These are phyloP conservation scores for Penicillium sp. DNA, from an alignment of 2,329 filamentous ascomycete species.

Conservation along the genomic window DNA sequence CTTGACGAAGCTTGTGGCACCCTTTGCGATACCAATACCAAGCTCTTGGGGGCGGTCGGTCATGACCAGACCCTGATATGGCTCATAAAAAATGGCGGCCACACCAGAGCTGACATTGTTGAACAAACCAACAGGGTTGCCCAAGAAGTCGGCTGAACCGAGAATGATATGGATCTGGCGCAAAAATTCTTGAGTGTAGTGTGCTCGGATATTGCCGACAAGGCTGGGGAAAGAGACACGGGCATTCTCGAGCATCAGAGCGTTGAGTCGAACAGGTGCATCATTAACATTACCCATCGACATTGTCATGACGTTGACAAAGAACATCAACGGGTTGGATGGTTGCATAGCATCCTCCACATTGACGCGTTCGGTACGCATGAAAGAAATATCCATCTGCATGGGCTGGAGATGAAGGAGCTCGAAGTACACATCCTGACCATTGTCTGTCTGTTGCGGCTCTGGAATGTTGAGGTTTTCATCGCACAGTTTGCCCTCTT, in stretches of 20 bases:
- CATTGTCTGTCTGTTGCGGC: conserved; percentile 76
- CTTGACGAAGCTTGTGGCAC: conserved; percentile 95
- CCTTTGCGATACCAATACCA: conserved; percentile 91
- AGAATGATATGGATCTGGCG: conserved; percentile 97
- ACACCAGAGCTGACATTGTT: conserved; percentile 97
- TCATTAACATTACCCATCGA: conserved; percentile 99
- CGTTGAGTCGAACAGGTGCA: conserved; percentile 88
- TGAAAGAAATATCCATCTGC: conserved; percentile 95
- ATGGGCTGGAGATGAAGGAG: conserved; percentile 95
- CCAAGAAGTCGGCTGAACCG: conserved; percentile 94
- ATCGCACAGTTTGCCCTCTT: conserved; percentile 83
- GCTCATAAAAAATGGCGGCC: conserved; percentile 98
- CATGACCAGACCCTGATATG: conserved; percentile 95
- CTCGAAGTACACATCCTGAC: conserved; percentile 97
- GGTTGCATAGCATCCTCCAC: conserved; percentile 91
- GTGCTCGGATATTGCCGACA: conserved; percentile 80
- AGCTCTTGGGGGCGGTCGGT: conserved; percentile 94
- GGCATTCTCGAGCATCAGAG: conserved; percentile 91
- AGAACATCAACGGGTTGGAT: conserved; percentile 95
- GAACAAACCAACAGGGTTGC: conserved; percentile 95
- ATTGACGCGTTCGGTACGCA: conserved; percentile 93
- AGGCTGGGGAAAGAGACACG: conserved; percentile 83
- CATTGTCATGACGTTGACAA: conserved; percentile 98
- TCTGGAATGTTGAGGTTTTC: conserved; percentile 89
- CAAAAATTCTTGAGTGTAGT: conserved; percentile 95